Evolutionary conservation across 2,329 filamentous ascomycete species (phyloP).

Genomic region (Aspergillus jensenii): DNA sequence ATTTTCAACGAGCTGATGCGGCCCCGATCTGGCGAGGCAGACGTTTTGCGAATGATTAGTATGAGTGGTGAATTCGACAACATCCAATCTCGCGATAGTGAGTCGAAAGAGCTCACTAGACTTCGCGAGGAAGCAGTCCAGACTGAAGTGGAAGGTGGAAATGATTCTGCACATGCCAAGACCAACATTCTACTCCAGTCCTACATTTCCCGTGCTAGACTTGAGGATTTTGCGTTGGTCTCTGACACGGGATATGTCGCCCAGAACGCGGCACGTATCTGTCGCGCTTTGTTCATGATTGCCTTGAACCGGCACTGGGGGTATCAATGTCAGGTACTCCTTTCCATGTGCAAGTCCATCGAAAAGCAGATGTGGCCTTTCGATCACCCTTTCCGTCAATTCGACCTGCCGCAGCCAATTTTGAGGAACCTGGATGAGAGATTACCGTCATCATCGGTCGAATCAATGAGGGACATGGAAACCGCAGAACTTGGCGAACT

Average conservation of each 20-base stretch:
- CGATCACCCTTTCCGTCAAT: slow-evolving; percentile 92
- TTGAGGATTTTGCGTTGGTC: slow-evolving; percentile 89
- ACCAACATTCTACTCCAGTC: slow-evolving; percentile 94
- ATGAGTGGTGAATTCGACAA: slow-evolving; percentile 99
- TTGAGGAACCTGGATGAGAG: slow-evolving; percentile 84
- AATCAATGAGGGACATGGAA: slow-evolving; percentile 90
- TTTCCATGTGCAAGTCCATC: slow-evolving; percentile 94
- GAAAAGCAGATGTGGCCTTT: slow-evolving; percentile 95
- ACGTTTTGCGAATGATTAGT: slow-evolving; percentile 93
- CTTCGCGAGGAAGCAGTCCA: slow-evolving; percentile 70
- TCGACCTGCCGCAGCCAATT: slow-evolving; percentile 82
- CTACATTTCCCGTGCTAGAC: slow-evolving; percentile 82
- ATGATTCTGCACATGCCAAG: slow-evolving; percentile 74
- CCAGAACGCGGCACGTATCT: slow-evolving; percentile 93
- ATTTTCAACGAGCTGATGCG: slow-evolving; percentile 97
- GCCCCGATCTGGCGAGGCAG: slow-evolving; percentile 80
- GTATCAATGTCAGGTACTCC: slow-evolving; percentile 84
- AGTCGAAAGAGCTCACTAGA: slow-evolving; percentile 79
- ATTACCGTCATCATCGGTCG: slow-evolving; percentile 69
- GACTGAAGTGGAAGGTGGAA: slow-evolving; percentile 73
- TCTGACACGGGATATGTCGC: slow-evolving; percentile 95
- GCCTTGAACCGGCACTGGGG: slow-evolving; percentile 94
- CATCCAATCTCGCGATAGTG: slow-evolving; percentile 85
- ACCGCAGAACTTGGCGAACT: slow-evolving; percentile 82
- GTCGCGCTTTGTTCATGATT: slow-evolving; percentile 94